phyloP scores from a whole-genome alignment of 1,284 basidiomycete genomes.

The Cystobasidiaceae sp. region DNA sequence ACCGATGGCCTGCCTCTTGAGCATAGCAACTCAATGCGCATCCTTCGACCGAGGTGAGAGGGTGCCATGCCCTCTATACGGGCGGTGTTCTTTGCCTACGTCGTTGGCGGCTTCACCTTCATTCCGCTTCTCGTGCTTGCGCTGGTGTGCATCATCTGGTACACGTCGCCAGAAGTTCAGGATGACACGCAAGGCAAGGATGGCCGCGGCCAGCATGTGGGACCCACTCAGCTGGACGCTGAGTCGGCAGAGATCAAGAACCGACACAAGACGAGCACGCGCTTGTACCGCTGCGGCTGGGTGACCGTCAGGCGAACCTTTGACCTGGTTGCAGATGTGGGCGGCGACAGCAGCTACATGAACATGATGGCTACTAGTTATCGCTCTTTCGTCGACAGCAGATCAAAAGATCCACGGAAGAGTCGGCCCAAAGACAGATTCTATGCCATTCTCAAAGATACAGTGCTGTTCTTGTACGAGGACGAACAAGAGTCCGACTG shows the following conservation, averaged over 20 bases:
- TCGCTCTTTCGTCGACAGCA: slow-evolving; percentile 45
- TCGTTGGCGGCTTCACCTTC: slow-evolving; percentile 81
- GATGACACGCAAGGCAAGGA: slow-evolving; percentile 23
- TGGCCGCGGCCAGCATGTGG: not conserved
- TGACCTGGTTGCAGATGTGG: slow-evolving; percentile 58
- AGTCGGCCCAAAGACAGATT: slow-evolving; percentile 79
- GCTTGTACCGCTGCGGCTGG: slow-evolving; percentile 71
- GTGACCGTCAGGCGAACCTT: slow-evolving; percentile 77
- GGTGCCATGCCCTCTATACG: not conserved
- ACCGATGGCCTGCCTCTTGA: too few species aligned
- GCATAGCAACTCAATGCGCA: too few species aligned
- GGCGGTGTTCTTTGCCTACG: slow-evolving; percentile 61
- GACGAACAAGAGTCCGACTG: slow-evolving; percentile 81
- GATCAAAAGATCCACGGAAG: slow-evolving; percentile 61
- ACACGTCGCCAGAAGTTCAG: slow-evolving; percentile 36
- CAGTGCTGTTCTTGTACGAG: slow-evolving; percentile 82
- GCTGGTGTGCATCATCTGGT: slow-evolving; percentile 55
- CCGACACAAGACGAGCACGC: slow-evolving; percentile 42
- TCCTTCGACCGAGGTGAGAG: too few species aligned
- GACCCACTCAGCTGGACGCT: slow-evolving; percentile 10
- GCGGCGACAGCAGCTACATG: slow-evolving; percentile 40
- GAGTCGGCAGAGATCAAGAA: not conserved
- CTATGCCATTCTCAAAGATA: slow-evolving; percentile 81
- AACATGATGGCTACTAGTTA: slow-evolving; percentile 43
- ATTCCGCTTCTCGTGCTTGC: slow-evolving; percentile 63